These are phyloP conservation scores for Chondrostereum purpureum DNA, from an alignment of 1,284 basidiomycete genomes.

Conservation along the genomic window DNA sequence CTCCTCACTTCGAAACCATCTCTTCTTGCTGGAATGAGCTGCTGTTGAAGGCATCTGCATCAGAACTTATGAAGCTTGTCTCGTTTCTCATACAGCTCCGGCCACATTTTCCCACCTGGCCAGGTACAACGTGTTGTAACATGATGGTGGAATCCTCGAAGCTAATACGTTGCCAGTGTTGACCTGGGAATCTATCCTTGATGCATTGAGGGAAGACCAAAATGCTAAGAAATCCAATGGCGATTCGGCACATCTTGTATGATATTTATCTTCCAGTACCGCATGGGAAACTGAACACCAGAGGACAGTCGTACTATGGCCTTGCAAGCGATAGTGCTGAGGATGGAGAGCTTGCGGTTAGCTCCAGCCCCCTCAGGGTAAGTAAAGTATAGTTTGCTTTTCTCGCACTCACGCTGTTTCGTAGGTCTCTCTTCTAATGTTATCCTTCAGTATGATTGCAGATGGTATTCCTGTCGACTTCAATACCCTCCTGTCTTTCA, in stretches of 20 bases:
- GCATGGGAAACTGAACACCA: background rate
- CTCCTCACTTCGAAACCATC: constrained; percentile 57
- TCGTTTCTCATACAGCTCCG: constrained; percentile 59
- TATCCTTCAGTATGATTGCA: constrained; percentile 58
- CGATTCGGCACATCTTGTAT: constrained; percentile 37
- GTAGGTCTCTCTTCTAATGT: constrained; percentile 48
- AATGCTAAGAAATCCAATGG: constrained; percentile 29
- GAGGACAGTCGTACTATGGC: constrained; percentile 39
- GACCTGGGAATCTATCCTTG: constrained; percentile 54
- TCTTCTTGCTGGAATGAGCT: constrained; percentile 60
- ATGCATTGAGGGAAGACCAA: constrained; percentile 48
- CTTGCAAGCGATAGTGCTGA: constrained; percentile 34
- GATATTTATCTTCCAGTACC: constrained; percentile 11
- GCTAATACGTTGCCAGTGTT: no score
- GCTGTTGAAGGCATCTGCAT: constrained; percentile 45
- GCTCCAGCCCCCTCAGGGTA: no score
- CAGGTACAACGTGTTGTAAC: no score
- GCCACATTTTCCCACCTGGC: constrained; percentile 59
- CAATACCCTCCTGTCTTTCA: constrained; percentile 51
- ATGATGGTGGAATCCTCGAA: no score
- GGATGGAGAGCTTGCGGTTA: no score
- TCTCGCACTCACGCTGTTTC: background rate
- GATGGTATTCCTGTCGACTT: constrained; percentile 50
- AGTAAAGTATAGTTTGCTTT: no score
- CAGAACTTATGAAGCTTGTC: constrained; percentile 50